These are phyloP conservation scores for Myxozyma sirexii DNA, from an alignment of 805 yeast species.

Conservation along the genomic window DNA sequence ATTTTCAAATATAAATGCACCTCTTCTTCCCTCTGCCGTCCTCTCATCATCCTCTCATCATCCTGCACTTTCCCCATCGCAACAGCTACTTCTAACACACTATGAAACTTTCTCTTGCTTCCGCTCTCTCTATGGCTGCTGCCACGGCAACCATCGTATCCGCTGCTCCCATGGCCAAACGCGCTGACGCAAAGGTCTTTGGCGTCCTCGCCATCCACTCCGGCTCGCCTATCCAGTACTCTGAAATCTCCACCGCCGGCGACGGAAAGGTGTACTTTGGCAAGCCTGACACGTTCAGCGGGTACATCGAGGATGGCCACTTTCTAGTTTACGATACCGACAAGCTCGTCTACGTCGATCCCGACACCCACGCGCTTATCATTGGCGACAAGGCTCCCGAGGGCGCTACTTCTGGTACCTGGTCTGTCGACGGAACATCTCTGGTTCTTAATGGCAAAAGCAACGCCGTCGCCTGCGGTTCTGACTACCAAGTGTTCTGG, in stretches of 20 bases:
- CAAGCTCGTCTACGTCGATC: slow-evolving; percentile 11
- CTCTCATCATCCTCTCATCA: background rate
- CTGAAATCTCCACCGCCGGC: background rate
- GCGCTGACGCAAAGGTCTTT: slow-evolving; percentile 5
- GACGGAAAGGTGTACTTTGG: slow-evolving; percentile 13
- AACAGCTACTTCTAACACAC: background rate
- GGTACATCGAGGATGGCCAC: slow-evolving; percentile 5
- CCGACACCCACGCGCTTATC: slow-evolving; percentile 5
- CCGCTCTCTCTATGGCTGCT: background rate
- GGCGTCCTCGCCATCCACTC: slow-evolving; percentile 5
- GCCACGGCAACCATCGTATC: background rate
- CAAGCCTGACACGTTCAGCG: background rate
- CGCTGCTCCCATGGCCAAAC: slow-evolving; percentile 8
- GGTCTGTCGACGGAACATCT: slow-evolving; percentile 5
- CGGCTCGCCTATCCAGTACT: slow-evolving; percentile 9
- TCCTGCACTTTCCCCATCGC: background rate
- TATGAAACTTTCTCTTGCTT: background rate
- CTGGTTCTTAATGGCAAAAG: slow-evolving; percentile 8
- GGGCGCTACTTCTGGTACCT: background rate
- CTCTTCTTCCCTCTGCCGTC: too few species aligned
- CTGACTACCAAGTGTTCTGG: slow-evolving; percentile 25
- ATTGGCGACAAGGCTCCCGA: slow-evolving; percentile 3
- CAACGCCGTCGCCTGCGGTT: slow-evolving; percentile 21
- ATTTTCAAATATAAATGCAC: too few species aligned
- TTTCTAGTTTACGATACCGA: background rate